Conservation (phyloP, 140 eudicot species). For the Ambrosia hybrid region DNA sequence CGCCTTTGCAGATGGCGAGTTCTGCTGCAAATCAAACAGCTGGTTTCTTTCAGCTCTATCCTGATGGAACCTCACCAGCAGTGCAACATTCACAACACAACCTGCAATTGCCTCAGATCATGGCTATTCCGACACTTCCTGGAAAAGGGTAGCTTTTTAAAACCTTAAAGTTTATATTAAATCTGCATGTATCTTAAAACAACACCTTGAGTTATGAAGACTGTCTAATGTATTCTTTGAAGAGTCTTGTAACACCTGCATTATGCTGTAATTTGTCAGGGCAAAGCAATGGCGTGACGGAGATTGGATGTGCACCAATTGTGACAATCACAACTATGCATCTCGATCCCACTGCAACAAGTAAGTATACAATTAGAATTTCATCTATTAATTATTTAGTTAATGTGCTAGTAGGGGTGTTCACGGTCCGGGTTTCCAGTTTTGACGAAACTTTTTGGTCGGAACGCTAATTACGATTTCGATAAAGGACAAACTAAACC, state of each 20-base stretch:
- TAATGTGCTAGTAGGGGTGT: constrained; percentile 1
- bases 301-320: constrained; percentile 97
- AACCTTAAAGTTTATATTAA: not conserved
- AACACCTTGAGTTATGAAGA: not conserved
- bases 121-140: constrained; percentile 52
- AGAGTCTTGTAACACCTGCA: constrained; percentile 7
- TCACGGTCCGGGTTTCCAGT: not conserved
- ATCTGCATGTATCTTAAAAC: not conserved
- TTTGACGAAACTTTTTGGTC: not conserved
- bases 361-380: constrained; percentile 38
- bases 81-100: constrained; percentile 46
- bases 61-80: constrained; percentile 40
- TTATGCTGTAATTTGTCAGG: constrained; percentile 36
- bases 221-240: constrained; percentile 12
- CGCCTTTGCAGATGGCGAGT: constrained; percentile 29
- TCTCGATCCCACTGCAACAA: constrained; percentile 87
- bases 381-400: not conserved
- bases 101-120: constrained; percentile 46
- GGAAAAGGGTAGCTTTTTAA: constrained; percentile 68
- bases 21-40: constrained; percentile 38
- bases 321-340: constrained; percentile 94
- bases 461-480: not conserved
- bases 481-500: not conserved
- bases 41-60: constrained; percentile 40
- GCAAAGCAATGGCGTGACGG: constrained; percentile 98